Percentiles rank a stretch among this genome's conserved stretches.
Conservation (phyloP, 371 early-diverging fungal species). For the Coemansia sp. region DNA sequence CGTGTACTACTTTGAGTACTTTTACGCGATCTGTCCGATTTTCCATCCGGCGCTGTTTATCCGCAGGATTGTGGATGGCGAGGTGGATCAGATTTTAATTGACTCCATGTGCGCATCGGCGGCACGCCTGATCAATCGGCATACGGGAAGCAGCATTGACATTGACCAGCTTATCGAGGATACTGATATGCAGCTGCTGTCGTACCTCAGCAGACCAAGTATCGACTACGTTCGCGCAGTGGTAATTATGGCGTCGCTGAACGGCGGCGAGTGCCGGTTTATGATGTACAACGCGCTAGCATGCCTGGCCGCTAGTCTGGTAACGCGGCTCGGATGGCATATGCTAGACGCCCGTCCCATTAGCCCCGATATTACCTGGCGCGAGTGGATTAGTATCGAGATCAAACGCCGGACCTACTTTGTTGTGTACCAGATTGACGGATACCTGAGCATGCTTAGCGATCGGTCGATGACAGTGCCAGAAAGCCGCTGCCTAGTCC, state of each 20-base stretch:
- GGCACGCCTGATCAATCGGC: slow-evolving; percentile 24
- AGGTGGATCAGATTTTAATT: slow-evolving; percentile 32
- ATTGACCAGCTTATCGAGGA: slow-evolving; percentile 21
- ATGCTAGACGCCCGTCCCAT: slow-evolving; percentile 16
- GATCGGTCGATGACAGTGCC: slow-evolving; percentile 32
- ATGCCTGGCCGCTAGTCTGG: slow-evolving; percentile 28
- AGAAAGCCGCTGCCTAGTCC: slow-evolving; percentile 12
- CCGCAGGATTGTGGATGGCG: slow-evolving; percentile 29
- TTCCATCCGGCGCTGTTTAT: slow-evolving; percentile 40
- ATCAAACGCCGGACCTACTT: slow-evolving; percentile 37
- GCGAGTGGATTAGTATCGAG: slow-evolving; percentile 31
- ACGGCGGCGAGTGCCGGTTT: slow-evolving; percentile 36
- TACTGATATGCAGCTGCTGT: slow-evolving; percentile 17
- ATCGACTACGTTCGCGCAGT: slow-evolving; percentile 37
- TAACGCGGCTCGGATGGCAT: slow-evolving; percentile 39
- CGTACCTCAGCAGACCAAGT: slow-evolving; percentile 18
- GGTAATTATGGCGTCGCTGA: slow-evolving; percentile 31
- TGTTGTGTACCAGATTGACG: slow-evolving; percentile 31
- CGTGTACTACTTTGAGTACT: slow-evolving; percentile 38
- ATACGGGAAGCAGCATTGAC: slow-evolving; percentile 30
- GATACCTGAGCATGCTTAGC: slow-evolving; percentile 28
- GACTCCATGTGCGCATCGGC: slow-evolving; percentile 36
- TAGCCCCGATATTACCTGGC: slow-evolving; percentile 16
- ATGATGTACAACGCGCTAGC: slow-evolving; percentile 37
- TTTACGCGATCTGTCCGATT: slow-evolving; percentile 38